Conservation (phyloP, 495 filamentous ascomycete genomes). For the Penicillium canescens region DNA sequence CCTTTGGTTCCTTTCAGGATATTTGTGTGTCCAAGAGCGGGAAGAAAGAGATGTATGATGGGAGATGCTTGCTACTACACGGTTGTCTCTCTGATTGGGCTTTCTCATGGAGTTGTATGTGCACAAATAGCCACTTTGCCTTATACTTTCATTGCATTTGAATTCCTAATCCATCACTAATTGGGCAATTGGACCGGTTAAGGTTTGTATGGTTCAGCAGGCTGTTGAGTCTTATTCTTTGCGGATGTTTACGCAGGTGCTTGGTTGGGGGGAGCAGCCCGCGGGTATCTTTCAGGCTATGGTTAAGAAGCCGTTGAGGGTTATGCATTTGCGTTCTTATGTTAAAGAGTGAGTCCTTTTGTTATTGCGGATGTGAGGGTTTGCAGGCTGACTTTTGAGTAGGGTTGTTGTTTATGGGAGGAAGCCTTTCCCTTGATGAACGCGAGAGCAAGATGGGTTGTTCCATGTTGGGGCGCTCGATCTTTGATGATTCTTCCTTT, state of each 20-base stretch:
- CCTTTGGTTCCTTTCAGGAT: too few species aligned
- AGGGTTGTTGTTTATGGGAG: conserved; percentile 19
- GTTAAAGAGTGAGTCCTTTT: conserved; percentile 12
- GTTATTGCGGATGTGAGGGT: neutral
- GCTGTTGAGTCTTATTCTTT: conserved; percentile 57
- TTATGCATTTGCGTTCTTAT: conserved; percentile 29
- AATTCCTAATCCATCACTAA: too few species aligned
- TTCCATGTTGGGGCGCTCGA: neutral
- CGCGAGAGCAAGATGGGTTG: neutral
- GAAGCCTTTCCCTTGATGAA: conserved; percentile 7
- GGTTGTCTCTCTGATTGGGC: too few species aligned
- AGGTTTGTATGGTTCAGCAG: conserved; percentile 59
- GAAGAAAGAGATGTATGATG: too few species aligned
- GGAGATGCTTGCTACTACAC: too few species aligned
- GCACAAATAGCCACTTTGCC: too few species aligned
- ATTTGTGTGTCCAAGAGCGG: too few species aligned
- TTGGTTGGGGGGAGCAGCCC: conserved; percentile 38
- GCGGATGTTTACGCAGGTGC: conserved; percentile 60
- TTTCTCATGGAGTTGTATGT: too few species aligned
- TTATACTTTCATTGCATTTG: too few species aligned
- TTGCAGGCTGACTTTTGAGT: neutral
- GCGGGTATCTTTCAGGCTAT: conserved; percentile 41
- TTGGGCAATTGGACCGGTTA: conserved; percentile 49
- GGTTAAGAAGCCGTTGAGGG: conserved; percentile 18
- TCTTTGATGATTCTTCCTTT: too few species aligned